phyloP scores from a whole-genome alignment of 441 rosid genomes.

The Iberis amara region DNA sequence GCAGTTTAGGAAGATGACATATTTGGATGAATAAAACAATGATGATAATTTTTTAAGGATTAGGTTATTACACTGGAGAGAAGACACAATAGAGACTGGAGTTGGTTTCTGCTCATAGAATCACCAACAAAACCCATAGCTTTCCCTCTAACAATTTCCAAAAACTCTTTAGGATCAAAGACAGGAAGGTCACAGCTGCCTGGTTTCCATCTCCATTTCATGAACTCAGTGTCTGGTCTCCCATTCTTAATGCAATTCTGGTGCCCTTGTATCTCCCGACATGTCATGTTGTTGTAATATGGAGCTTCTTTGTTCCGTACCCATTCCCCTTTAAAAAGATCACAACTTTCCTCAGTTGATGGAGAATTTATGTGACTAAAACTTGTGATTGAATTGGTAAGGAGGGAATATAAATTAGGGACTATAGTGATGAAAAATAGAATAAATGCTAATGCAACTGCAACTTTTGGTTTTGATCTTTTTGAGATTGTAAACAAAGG shows the following conservation, averaged over 20 bases:
- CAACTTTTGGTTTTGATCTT: no score
- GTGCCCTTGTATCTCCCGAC: constrained; percentile 56
- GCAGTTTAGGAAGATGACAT: no score
- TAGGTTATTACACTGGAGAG: constrained; percentile 60
- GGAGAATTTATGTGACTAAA: no score
- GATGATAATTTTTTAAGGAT: no score
- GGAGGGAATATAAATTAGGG: no score
- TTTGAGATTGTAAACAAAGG: no score
- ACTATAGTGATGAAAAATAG: no score
- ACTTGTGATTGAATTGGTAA: no score
- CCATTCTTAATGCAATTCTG: constrained; percentile 73
- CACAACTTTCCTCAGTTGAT: no score
- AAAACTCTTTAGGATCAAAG: constrained; percentile 50
- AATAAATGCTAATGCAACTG: no score
- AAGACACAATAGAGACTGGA: constrained; percentile 74
- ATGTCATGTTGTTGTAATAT: constrained; percentile 53
- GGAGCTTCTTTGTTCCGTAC: constrained; percentile 47
- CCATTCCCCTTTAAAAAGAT: no score
- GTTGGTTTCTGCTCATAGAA: constrained; percentile 75
- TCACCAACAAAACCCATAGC: constrained; percentile 77
- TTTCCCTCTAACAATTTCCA: constrained; percentile 65
- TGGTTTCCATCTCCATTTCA: constrained; percentile 84
- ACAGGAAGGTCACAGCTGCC: constrained; percentile 55
- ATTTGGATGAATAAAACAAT: no score
- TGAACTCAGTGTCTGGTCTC: constrained; percentile 57